Percentiles rank a stretch among this genome's conserved stretches.
Evolutionary conservation across 305 asterid genomes (phyloP).

Genomic region (Solanum aculeatissimum): DNA sequence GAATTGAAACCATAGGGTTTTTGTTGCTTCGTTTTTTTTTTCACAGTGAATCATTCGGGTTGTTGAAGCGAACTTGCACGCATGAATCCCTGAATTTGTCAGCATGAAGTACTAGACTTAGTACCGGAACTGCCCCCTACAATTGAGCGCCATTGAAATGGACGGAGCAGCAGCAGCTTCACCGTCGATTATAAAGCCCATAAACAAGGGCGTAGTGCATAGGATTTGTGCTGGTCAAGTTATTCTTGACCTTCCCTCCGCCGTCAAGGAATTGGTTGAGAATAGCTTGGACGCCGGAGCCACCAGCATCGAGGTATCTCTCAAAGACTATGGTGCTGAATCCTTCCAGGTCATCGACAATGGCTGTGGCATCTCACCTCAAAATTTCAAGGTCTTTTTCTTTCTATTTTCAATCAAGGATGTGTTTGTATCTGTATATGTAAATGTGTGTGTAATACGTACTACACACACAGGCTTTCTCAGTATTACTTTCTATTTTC

Average conservation of each 20-base stretch:
- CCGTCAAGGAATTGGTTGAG: constrained; percentile 96
- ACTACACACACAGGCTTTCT: background rate
- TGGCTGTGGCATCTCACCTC: constrained; percentile 79
- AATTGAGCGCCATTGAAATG: constrained; percentile 15
- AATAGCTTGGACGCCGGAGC: constrained; percentile 98
- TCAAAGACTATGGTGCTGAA: constrained; percentile 71
- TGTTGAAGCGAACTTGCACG: background rate
- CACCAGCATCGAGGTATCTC: constrained; percentile 65
- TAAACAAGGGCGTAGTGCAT: constrained; percentile 64
- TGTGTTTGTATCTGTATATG: background rate
- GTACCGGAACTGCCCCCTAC: background rate
- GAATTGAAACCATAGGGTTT: background rate
- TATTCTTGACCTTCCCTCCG: constrained; percentile 81
- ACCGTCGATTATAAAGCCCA: constrained; percentile 31
- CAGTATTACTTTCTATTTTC: background rate
- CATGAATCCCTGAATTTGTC: background rate
- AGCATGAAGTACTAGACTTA: background rate
- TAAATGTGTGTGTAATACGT: background rate
- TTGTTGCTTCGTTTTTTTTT: background rate
- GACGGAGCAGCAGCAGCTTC: constrained; percentile 10
- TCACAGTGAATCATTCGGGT: background rate
- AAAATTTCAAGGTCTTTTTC: constrained; percentile 51
- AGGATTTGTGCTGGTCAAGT: constrained; percentile 89
- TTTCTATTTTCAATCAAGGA: background rate
- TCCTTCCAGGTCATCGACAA: constrained; percentile 89